These are phyloP conservation scores for Solanum acaule DNA, from an alignment of 257 asterid genomes.

Conservation along the genomic window DNA sequence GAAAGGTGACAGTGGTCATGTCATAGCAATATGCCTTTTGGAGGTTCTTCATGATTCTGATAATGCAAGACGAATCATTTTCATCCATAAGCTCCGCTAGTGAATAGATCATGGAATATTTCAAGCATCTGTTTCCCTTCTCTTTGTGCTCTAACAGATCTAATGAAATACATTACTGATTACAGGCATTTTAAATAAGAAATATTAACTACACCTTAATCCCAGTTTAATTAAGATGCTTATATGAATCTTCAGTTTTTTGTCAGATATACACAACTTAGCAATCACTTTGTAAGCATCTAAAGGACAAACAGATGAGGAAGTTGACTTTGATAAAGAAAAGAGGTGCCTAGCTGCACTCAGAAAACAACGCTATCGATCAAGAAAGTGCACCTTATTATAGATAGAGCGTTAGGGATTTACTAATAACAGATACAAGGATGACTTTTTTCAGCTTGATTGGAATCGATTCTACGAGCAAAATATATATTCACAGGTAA, in stretches of 20 bases:
- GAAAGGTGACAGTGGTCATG: too few relatives aligned
- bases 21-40: background rate
- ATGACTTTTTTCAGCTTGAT: background rate
- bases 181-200: background rate
- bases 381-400: background rate
- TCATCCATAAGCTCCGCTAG: background rate
- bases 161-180: background rate
- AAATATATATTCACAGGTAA: background rate
- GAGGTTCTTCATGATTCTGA: background rate
- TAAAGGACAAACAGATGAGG: background rate
- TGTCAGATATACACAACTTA: background rate
- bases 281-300: background rate
- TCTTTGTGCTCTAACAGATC: background rate
- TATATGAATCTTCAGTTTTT: background rate
- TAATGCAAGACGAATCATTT: background rate
- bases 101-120: background rate
- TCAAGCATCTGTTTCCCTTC: background rate
- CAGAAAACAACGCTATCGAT: background rate
- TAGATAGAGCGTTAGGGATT: background rate
- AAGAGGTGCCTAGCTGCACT: background rate
- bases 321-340: background rate
- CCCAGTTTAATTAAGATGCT: background rate
- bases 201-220: background rate
- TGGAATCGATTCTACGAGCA: background rate
- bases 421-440: background rate